phyloP scores from a whole-genome alignment of 2,329 filamentous ascomycete genomes.

The Cercospora beticola region DNA sequence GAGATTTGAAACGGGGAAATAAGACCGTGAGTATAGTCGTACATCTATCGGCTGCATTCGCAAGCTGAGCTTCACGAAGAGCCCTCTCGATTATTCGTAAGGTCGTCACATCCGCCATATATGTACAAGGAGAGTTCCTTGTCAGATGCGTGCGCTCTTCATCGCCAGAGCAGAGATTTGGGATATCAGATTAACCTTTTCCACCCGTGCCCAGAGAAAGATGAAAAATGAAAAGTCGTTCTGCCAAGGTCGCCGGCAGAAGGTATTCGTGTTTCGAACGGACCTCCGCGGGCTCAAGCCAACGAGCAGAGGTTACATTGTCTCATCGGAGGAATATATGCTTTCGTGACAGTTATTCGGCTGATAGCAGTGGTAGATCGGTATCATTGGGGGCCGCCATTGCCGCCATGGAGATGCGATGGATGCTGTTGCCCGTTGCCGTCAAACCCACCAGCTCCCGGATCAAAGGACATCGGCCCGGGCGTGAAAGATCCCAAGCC shows the following conservation, averaged over 20 bases:
- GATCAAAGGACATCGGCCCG: constrained; percentile 24
- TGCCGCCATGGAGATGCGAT: neutral
- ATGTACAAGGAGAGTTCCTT: neutral
- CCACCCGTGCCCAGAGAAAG: neutral
- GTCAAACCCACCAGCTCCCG: neutral
- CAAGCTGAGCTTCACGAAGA: neutral
- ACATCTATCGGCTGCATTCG: neutral
- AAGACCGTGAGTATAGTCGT: neutral
- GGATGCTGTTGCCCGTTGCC: neutral
- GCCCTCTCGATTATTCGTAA: neutral
- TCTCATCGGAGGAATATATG: neutral
- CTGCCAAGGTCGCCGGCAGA: neutral
- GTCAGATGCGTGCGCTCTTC: neutral
- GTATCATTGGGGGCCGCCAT: neutral
- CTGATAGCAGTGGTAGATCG: neutral
- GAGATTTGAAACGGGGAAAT: neutral
- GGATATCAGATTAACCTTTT: neutral
- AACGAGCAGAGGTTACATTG: neutral
- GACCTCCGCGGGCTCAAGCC: neutral
- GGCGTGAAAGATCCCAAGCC: constrained; percentile 36
- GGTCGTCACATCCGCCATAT: neutral
- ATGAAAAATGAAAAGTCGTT: neutral
- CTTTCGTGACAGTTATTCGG: neutral
- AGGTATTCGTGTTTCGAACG: neutral
- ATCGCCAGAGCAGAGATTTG: neutral